phyloP scores from a whole-genome alignment of 2,329 filamentous ascomycete species.

The Ceratocystis cubensis region DNA sequence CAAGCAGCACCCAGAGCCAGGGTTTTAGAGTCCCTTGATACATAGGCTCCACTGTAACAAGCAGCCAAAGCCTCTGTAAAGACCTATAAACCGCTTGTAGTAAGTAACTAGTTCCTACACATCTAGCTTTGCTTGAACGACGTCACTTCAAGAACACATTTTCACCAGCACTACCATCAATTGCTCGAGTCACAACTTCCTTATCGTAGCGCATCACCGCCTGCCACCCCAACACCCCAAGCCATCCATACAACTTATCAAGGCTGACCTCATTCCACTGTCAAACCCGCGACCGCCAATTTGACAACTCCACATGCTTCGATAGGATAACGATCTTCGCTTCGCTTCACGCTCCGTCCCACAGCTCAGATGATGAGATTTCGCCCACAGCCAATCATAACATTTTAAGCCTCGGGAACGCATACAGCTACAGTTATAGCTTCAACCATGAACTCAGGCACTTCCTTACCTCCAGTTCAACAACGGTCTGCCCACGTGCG shows the following conservation, averaged over 20 bases:
- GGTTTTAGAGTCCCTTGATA: neutral
- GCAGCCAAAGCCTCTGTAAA: neutral
- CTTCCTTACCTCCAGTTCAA: conserved; percentile 11
- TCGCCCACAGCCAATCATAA: neutral
- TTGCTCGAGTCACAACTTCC: neutral
- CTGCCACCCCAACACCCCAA: neutral
- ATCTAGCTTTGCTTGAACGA: neutral
- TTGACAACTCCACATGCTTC: conserved; percentile 3
- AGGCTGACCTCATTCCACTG: neutral
- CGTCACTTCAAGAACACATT: conserved; percentile 8
- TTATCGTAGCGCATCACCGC: neutral
- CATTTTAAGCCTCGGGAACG: neutral
- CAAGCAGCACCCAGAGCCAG: neutral
- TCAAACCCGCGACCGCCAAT: neutral
- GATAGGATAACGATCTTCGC: neutral
- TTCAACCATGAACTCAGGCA: conserved; percentile 12
- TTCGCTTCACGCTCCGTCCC: neutral
- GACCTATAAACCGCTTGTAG: neutral
- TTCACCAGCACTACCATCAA: neutral
- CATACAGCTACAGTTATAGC: conserved; percentile 8
- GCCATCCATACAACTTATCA: neutral
- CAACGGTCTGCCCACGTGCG: conserved; percentile 12
- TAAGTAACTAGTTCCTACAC: no score
- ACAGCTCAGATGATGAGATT: neutral
- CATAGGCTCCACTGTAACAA: neutral